Conservation (phyloP, 2,329 filamentous ascomycete species). For the Sarocladium strictum region DNA sequence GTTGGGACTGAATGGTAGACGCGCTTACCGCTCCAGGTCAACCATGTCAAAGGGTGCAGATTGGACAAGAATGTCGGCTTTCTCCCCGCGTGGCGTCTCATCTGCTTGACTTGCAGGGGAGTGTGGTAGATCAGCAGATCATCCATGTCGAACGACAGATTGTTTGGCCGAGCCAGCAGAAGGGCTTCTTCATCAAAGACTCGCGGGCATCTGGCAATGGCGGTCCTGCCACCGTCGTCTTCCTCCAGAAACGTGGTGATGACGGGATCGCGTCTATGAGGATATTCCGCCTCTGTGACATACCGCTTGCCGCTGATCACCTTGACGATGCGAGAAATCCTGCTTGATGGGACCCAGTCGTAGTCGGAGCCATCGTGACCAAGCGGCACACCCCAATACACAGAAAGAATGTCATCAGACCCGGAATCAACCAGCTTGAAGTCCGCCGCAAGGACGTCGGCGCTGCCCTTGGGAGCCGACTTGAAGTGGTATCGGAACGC, state of each 20-base stretch:
- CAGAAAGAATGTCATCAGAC: constrained; percentile 22
- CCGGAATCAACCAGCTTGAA: constrained; percentile 16
- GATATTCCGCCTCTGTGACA: constrained; percentile 26
- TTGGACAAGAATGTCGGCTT: constrained; percentile 17
- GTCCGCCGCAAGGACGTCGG: constrained; percentile 27
- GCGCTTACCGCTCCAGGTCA: constrained; percentile 19
- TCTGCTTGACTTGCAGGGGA: constrained; percentile 19
- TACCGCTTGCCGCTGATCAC: constrained; percentile 19
- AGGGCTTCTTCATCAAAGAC: constrained; percentile 23
- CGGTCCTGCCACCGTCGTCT: constrained; percentile 14
- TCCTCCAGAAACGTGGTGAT: constrained; percentile 24
- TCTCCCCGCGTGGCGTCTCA: constrained; percentile 17
- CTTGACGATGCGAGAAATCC: constrained; percentile 27
- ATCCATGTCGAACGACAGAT: constrained; percentile 26
- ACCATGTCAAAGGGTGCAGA: constrained; percentile 20
- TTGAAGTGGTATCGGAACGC: constrained; percentile 31
- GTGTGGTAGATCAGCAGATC: constrained; percentile 29
- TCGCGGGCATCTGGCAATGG: constrained; percentile 18
- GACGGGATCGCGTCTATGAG: constrained; percentile 30
- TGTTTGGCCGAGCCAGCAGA: constrained; percentile 21
- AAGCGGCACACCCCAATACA: constrained; percentile 28
- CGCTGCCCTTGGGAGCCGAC: constrained; percentile 22
- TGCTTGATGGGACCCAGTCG: constrained; percentile 28
- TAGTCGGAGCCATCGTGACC: constrained; percentile 20
- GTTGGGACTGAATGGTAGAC: constrained; percentile 34